phyloP scores from a whole-genome alignment of 495 filamentous ascomycete genomes.

The Cercophora samala region DNA sequence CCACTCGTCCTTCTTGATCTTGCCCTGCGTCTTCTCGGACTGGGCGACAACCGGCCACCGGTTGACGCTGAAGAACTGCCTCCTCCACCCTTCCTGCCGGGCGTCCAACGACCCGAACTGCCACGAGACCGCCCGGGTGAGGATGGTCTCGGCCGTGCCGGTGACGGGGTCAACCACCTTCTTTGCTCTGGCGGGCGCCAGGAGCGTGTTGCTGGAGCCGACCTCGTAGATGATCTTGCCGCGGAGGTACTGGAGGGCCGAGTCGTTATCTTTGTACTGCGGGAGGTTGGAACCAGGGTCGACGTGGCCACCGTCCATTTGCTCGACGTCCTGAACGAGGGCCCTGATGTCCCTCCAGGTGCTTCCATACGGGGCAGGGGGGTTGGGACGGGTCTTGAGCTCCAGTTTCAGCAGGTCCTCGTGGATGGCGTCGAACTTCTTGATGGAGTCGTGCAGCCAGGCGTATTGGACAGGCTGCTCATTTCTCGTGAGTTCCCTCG shows the following conservation, averaged over 20 bases:
- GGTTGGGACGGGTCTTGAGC: neutral
- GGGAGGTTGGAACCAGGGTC: neutral
- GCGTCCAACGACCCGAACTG: constrained; percentile 20
- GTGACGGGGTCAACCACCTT: neutral
- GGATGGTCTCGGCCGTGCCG: neutral
- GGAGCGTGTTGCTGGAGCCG: constrained; percentile 27
- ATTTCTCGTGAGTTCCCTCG: too few species aligned
- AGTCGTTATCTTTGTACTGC: neutral
- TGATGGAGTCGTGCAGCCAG: neutral
- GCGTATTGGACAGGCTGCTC: neutral
- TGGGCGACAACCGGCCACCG: constrained; percentile 25
- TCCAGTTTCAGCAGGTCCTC: neutral
- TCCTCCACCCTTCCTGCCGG: neutral
- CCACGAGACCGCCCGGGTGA: constrained; percentile 26
- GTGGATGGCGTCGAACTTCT: neutral
- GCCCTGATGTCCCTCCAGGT: neutral
- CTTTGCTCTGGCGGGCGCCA: constrained; percentile 20
- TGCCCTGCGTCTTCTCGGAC: constrained; percentile 9
- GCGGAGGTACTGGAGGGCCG: constrained; percentile 11
- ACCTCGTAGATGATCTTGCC: constrained; percentile 27
- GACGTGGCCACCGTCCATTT: neutral
- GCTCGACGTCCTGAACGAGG: neutral
- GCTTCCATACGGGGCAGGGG: neutral
- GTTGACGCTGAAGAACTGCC: constrained; percentile 26
- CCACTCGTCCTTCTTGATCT: constrained; percentile 5